These are phyloP conservation scores for Penicillium taxi DNA, from an alignment of 495 filamentous ascomycete genomes.

Conservation along the genomic window DNA sequence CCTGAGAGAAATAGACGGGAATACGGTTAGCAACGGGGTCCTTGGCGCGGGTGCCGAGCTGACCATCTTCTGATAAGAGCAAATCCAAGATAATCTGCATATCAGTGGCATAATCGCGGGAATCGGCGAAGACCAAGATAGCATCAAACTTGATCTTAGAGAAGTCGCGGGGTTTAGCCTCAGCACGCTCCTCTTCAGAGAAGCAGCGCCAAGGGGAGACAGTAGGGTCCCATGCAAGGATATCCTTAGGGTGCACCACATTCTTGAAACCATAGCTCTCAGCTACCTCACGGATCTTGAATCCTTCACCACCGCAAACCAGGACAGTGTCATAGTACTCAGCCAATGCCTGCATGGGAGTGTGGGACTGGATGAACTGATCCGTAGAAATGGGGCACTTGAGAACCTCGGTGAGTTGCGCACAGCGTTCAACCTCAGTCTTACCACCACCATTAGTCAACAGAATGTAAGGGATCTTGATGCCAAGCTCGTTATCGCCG, in stretches of 20 bases:
- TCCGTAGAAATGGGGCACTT: conserved; percentile 67
- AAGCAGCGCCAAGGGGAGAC: conserved; percentile 77
- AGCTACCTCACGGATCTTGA: conserved; percentile 77
- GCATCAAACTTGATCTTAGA: conserved; percentile 69
- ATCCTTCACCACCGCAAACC: conserved; percentile 80
- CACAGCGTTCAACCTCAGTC: conserved; percentile 73
- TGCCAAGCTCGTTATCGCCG: conserved; percentile 74
- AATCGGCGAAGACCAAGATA: conserved; percentile 76
- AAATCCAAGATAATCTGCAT: conserved; percentile 81
- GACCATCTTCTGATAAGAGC: conserved; percentile 64
- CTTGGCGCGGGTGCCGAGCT: conserved; percentile 56
- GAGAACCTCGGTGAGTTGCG: conserved; percentile 67
- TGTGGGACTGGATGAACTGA: conserved; percentile 92
- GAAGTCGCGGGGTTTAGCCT: conserved; percentile 62
- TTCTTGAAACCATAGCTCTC: conserved; percentile 85
- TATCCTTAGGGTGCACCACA: conserved; percentile 81
- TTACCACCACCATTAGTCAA: conserved; percentile 93
- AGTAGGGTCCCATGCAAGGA: conserved; percentile 73
- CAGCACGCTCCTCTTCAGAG: conserved; percentile 55
- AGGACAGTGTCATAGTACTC: conserved; percentile 76
- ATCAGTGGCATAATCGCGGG: conserved; percentile 76
- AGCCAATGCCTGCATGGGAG: conserved; percentile 84
- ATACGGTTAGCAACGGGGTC: conserved; percentile 61
- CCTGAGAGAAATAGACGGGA: conserved; percentile 70
- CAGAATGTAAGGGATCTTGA: conserved; percentile 87